These are phyloP conservation scores for Aspergillus phoenicis DNA, from an alignment of 2,329 filamentous ascomycete genomes.

Conservation along the genomic window DNA sequence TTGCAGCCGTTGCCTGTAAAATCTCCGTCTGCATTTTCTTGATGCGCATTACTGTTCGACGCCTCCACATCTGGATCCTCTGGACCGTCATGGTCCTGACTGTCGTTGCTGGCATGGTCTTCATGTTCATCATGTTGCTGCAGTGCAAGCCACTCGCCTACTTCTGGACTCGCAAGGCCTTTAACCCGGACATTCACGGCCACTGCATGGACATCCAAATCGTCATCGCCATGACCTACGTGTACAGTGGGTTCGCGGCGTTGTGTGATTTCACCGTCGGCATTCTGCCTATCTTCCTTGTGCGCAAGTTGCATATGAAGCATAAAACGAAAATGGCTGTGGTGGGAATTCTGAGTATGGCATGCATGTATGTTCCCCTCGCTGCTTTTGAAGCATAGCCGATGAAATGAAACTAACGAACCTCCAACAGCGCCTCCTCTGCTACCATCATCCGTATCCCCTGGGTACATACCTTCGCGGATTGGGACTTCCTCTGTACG, in stretches of 20 bases:
- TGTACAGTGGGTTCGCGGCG: slow-evolving; percentile 37
- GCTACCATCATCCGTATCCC: slow-evolving; percentile 50
- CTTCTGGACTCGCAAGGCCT: slow-evolving; percentile 49
- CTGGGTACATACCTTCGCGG: slow-evolving; percentile 41
- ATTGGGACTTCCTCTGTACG: slow-evolving; percentile 42
- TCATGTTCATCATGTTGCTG: slow-evolving; percentile 57
- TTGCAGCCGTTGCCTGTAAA: slow-evolving; percentile 52
- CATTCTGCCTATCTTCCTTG: slow-evolving; percentile 57
- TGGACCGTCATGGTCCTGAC: slow-evolving; percentile 49
- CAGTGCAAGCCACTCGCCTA: slow-evolving; percentile 55
- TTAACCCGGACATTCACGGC: slow-evolving; percentile 34
- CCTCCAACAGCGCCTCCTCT: slow-evolving; percentile 43
- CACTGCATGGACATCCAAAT: slow-evolving; percentile 47
- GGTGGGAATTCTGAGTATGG: slow-evolving; percentile 52
- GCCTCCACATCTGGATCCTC: slow-evolving; percentile 51
- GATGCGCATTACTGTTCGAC: slow-evolving; percentile 52
- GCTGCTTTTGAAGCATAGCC: no score
- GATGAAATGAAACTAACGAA: background rate
- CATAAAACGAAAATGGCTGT: slow-evolving; percentile 55
- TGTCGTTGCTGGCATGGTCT: slow-evolving; percentile 49
- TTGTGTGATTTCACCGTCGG: slow-evolving; percentile 56
- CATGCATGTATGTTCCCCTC: slow-evolving; percentile 44
- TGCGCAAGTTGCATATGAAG: slow-evolving; percentile 60
- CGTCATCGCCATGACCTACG: slow-evolving; percentile 38
- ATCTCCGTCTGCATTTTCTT: slow-evolving; percentile 57